Evolutionary conservation across 495 filamentous ascomycete species (phyloP), one percentile per base, ranked within the genome.

Genomic region (Penicillium mononematosum): DNA sequence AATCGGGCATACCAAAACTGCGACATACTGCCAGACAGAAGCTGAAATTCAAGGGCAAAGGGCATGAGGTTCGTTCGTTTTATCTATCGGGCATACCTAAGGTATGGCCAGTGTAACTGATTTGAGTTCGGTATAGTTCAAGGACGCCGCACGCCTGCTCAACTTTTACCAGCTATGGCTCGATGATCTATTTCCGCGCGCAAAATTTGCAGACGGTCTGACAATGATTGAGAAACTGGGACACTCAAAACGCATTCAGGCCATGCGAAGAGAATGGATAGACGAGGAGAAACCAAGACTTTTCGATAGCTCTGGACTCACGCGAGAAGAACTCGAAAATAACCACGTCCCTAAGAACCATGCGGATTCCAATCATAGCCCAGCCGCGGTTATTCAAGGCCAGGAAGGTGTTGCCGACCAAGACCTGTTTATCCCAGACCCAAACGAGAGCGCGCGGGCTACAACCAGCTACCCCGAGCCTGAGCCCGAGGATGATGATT

Each of bases 141-240:
- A 85, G 29, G 94, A 99, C 69, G 81, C 90, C 2, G 81, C 87
- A 2, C 85, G 86, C 47, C 80, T 99, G 11, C 81, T 99, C 56
- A 87, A 88, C 42, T 88, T 92, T 66, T 99, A 98, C 69, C 94
- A 98, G 68, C 73, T 95, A 60, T 99, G 94, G 94, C 89, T 98
- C 5, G 94, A 99, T 68, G 91, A 96, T 57, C 78, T 99, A 24
- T 99, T 90, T 62, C 95, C 94, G 43, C 91, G 92, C 61, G 94
- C 92, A 1, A 95, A 91, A 66, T 98, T 99, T 57, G 79, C 88
- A 24, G 95, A 99, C 65, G 94, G 89, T 5, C 76, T 97, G 19
- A 74, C 85, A 32, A 97, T 97, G 72, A 90, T 97, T 8, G 95
- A 99, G 71, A 97, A 96, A 72, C 74, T 91, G 4, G 94, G 94